These are phyloP conservation scores for Buxus sempervirens DNA, from an alignment of 164 flowering plant species.

Conservation along the genomic window DNA sequence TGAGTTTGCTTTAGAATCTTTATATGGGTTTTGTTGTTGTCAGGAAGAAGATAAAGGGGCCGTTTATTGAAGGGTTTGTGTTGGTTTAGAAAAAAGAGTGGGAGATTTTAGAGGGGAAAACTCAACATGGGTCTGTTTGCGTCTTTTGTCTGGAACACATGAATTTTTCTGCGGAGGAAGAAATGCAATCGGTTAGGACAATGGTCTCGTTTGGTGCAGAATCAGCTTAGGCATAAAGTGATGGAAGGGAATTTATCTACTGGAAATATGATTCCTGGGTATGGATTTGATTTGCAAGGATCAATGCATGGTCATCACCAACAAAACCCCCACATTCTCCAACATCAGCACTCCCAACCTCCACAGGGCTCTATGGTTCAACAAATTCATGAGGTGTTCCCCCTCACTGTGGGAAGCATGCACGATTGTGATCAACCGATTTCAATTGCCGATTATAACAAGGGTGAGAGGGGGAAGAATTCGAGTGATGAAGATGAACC, in stretches of 20 bases:
- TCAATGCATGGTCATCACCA: slow-evolving; percentile 5
- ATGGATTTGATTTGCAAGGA: slow-evolving; percentile 9
- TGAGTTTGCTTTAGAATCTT: no score
- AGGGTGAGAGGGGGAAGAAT: slow-evolving; percentile 13
- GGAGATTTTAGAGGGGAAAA: no score
- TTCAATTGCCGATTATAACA: slow-evolving; percentile 12
- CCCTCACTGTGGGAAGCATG: background rate
- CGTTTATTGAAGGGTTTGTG: no score
- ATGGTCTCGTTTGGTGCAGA: no score
- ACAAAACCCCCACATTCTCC: background rate
- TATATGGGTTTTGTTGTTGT: no score
- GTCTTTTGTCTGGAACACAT: no score
- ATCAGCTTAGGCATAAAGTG: background rate
- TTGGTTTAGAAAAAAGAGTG: no score
- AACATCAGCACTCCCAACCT: background rate
- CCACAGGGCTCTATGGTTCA: background rate
- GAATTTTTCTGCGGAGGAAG: no score
- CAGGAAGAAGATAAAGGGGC: no score
- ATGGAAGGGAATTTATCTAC: slow-evolving; percentile 3
- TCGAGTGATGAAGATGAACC: slow-evolving; percentile 36
- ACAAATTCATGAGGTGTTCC: background rate
- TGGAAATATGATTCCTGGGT: slow-evolving; percentile 3
- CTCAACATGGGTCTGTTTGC: no score
- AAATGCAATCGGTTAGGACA: no score
- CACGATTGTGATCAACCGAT: slow-evolving; percentile 2